Evolutionary conservation across 176 grass and related monocot genomes (phyloP).

Genomic region (Oropetium thomaeum): DNA sequence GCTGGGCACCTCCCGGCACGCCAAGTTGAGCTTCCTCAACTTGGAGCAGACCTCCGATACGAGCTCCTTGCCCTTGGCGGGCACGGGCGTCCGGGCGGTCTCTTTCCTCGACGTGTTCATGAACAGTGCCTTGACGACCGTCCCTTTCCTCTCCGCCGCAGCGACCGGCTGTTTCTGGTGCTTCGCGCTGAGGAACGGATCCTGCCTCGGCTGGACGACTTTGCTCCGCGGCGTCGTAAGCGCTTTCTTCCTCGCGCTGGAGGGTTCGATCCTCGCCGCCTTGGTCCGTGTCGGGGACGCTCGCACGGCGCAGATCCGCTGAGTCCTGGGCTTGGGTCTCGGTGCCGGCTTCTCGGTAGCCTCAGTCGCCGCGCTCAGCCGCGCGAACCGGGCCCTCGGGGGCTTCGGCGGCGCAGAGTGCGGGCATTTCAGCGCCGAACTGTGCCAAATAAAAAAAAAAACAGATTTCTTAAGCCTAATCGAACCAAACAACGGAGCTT

Average conservation of each 20-base stretch:
- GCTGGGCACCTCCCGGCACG: constrained; percentile 64
- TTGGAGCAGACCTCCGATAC: constrained; percentile 41
- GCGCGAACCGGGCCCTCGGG: constrained; percentile 46
- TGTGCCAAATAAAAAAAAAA: constrained; percentile 1
- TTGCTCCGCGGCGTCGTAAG: constrained; percentile 49
- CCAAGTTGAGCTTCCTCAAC: constrained; percentile 53
- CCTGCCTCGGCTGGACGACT: constrained; percentile 25
- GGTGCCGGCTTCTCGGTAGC: constrained; percentile 38
- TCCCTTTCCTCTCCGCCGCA: constrained; percentile 27
- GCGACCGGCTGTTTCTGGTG: constrained; percentile 34
- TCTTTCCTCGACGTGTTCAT: constrained; percentile 44
- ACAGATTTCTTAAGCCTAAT: neutral
- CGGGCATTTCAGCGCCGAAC: constrained; percentile 67
- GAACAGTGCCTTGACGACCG: constrained; percentile 51
- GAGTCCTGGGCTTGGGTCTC: constrained; percentile 37
- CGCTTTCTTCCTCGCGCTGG: constrained; percentile 42
- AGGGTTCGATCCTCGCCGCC: constrained; percentile 5
- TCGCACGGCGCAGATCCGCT: constrained; percentile 42
- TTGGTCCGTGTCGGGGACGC: constrained; percentile 39
- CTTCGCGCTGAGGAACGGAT: constrained; percentile 48
- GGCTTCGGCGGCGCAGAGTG: constrained; percentile 72
- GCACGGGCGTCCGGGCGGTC: neutral
- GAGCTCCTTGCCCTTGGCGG: constrained; percentile 27
- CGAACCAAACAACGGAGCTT: neutral
- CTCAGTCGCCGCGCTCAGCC: constrained; percentile 52